These are phyloP conservation scores for Zymoseptoria brevis DNA, from an alignment of 2,329 filamentous ascomycete species.

Conservation along the genomic window DNA sequence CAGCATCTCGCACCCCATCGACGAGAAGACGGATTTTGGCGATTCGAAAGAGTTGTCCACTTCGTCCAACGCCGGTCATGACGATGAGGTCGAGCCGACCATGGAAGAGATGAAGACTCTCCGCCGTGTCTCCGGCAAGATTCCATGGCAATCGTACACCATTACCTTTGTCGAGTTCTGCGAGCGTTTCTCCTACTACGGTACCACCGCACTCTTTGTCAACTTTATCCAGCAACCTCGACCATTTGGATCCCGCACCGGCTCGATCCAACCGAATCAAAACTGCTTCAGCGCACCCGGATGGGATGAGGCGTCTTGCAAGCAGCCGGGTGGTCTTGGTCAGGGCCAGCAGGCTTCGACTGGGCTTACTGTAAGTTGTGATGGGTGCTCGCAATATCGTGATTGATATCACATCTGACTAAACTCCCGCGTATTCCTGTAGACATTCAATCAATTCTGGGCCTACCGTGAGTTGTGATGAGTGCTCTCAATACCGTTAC, in stretches of 20 bases:
- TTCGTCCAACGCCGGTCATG: slow-evolving; percentile 6
- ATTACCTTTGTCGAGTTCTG: slow-evolving; percentile 43
- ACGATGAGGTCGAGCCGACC: slow-evolving; percentile 32
- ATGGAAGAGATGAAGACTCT: slow-evolving; percentile 37
- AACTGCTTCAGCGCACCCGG: slow-evolving; percentile 30
- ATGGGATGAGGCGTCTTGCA: slow-evolving; percentile 22
- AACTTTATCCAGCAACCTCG: slow-evolving; percentile 38
- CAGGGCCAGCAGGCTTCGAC: slow-evolving; percentile 38
- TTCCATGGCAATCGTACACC: slow-evolving; percentile 40
- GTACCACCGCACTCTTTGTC: slow-evolving; percentile 40
- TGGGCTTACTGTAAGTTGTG: slow-evolving; percentile 27
- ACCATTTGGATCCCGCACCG: slow-evolving; percentile 31
- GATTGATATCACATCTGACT: no score
- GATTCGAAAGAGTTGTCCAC: slow-evolving; percentile 10
- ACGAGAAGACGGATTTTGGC: slow-evolving; percentile 12
- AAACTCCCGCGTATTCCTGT: no score
- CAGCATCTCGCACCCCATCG: slow-evolving; percentile 8
- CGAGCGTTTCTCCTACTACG: slow-evolving; percentile 41
- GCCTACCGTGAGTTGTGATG: slow-evolving; percentile 27
- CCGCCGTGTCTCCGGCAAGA: slow-evolving; percentile 38
- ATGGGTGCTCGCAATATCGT: background rate
- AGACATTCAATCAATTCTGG: slow-evolving; percentile 44
- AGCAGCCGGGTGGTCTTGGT: slow-evolving; percentile 34
- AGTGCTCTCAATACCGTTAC: no score
- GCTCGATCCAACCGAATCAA: slow-evolving; percentile 30